These are phyloP conservation scores for Trypanosoma avium DNA, from an alignment of 208 protist genomes.

Conservation along the genomic window DNA sequence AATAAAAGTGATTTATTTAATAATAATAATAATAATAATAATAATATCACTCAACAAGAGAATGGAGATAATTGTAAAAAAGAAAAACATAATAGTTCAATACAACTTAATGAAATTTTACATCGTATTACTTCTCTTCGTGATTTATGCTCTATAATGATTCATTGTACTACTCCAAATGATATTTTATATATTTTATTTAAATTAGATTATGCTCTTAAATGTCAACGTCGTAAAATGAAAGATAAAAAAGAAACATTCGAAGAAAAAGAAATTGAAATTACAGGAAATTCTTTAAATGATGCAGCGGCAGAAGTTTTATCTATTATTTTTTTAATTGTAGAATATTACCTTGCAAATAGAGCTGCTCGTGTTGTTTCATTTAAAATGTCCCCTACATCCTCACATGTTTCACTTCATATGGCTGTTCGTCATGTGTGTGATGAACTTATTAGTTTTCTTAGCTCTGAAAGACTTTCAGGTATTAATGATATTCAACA, in stretches of 20 bases:
- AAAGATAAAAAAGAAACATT: not conserved
- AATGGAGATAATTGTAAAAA: conserved; percentile 1
- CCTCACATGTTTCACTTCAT: conserved; percentile 1
- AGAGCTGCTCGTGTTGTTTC: conserved; percentile 29
- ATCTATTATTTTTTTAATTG: conserved; percentile 35
- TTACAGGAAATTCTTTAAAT: not conserved
- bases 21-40: not conserved
- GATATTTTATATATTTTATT: conserved; percentile 55
- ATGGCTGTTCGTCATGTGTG: conserved; percentile 49
- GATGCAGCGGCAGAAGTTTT: conserved; percentile 45
- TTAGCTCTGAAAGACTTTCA: conserved; percentile 38
- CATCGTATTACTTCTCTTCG: conserved; percentile 41
- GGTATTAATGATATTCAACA: conserved; percentile 40
- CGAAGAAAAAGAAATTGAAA: not conserved
- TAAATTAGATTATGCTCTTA: conserved; percentile 30
- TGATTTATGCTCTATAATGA: conserved; percentile 50
- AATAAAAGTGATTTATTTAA: too few species aligned
- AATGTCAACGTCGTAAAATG: conserved; percentile 22
- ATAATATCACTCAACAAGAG: conserved; percentile 4
- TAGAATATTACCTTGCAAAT: conserved; percentile 58
- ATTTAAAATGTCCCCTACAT: not conserved
- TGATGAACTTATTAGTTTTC: conserved; percentile 57
- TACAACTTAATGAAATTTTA: conserved; percentile 12
- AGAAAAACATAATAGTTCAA: not conserved
- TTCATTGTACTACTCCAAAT: conserved; percentile 40